A percentile compares a stretch with the other conserved stretches of the same genome.
Conservation (phyloP, 1,139 yeast genomes). For the Schizosaccharomyces versatilis region DNA sequence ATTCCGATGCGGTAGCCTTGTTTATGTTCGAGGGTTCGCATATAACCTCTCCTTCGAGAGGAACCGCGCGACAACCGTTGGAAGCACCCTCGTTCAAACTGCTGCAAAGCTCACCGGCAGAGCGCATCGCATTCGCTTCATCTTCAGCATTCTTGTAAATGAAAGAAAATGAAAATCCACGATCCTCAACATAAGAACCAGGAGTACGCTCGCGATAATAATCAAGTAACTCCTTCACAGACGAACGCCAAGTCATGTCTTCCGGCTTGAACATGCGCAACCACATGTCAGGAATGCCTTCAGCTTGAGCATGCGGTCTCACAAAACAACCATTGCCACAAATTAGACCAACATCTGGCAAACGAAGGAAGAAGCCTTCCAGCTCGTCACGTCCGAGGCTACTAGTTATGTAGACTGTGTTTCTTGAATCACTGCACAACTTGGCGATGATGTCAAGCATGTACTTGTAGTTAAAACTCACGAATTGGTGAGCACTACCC, state of each 20-base stretch:
- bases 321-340: slow-evolving; percentile 71
- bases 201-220: slow-evolving; percentile 62
- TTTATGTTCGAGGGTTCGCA: slow-evolving; percentile 32
- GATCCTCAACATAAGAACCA: slow-evolving; percentile 48
- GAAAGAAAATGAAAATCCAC: slow-evolving; percentile 55
- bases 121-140: slow-evolving; percentile 38
- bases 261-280: slow-evolving; percentile 34
- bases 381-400: slow-evolving; percentile 10
- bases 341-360: slow-evolving; percentile 52
- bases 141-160: slow-evolving; percentile 55
- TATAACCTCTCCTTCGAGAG: slow-evolving; percentile 45
- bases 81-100: slow-evolving; percentile 61
- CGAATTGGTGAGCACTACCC: slow-evolving; percentile 10
- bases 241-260: slow-evolving; percentile 38
- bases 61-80: slow-evolving; percentile 53
- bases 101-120: slow-evolving; percentile 68
- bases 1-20: slow-evolving; percentile 32
- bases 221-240: slow-evolving; percentile 35
- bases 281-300: slow-evolving; percentile 29
- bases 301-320: slow-evolving; percentile 16
- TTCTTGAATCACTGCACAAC: slow-evolving; percentile 30
- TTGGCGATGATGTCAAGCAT: slow-evolving; percentile 23
- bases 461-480: slow-evolving; percentile 18
- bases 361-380: slow-evolving; percentile 44
- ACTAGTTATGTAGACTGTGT: slow-evolving; percentile 43